Conservation (phyloP, 2,329 filamentous ascomycete species). For the Colletotrichum brevisporum region DNA sequence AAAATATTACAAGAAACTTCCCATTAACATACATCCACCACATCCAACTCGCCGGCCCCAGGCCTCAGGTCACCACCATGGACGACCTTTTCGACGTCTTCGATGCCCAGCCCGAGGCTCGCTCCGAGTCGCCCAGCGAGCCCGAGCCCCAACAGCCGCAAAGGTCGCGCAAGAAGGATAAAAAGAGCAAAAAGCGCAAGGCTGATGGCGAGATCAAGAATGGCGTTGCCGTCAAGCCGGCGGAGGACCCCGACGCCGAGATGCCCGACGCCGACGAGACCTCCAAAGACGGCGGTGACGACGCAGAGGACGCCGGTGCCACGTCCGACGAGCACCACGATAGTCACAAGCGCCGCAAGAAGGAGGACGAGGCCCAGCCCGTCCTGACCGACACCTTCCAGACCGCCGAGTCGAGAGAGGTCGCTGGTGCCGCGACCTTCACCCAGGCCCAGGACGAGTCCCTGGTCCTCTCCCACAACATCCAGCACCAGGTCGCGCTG, state of each 20-base stretch:
- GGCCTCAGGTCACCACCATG: slow-evolving; percentile 58
- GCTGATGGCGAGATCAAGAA: slow-evolving; percentile 82
- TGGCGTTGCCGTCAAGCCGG: slow-evolving; percentile 49
- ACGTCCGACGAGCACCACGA: slow-evolving; percentile 53
- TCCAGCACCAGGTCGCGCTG: slow-evolving; percentile 96
- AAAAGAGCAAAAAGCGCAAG: slow-evolving; percentile 86
- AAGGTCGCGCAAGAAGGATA: slow-evolving; percentile 66
- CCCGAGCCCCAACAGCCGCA: slow-evolving; percentile 54
- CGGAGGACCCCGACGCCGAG: slow-evolving; percentile 55
- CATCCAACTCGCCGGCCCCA: background rate
- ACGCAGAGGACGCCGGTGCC: slow-evolving; percentile 47
- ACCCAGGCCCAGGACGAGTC: slow-evolving; percentile 74
- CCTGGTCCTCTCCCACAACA: slow-evolving; percentile 93
- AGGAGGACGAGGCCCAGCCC: slow-evolving; percentile 76
- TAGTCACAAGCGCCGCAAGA: slow-evolving; percentile 72
- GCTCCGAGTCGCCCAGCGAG: slow-evolving; percentile 57
- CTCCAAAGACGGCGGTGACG: slow-evolving; percentile 55
- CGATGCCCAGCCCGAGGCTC: slow-evolving; percentile 71
- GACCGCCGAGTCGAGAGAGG: slow-evolving; percentile 92
- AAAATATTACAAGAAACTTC: no score
- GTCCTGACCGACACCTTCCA: slow-evolving; percentile 95
- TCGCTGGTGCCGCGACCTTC: slow-evolving; percentile 83
- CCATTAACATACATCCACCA: no score
- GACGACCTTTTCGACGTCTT: slow-evolving; percentile 89
- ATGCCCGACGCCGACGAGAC: slow-evolving; percentile 61